These are phyloP conservation scores for Cordyceps militaris DNA, from an alignment of 2,329 filamentous ascomycete genomes.

Conservation along the genomic window DNA sequence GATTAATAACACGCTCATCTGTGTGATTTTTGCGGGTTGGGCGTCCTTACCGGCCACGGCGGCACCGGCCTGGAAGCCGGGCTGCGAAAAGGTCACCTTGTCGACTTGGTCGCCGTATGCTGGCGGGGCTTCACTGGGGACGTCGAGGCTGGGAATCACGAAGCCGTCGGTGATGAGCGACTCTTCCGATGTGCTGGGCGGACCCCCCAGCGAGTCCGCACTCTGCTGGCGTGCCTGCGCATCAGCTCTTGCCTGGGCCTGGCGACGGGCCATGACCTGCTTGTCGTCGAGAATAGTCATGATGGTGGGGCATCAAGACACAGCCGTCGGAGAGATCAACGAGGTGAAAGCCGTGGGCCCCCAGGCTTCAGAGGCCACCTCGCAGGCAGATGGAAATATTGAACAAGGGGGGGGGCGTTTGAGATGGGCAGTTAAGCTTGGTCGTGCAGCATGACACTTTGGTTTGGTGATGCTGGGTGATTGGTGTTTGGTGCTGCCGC, in stretches of 20 bases:
- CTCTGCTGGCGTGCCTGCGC: conserved; percentile 3
- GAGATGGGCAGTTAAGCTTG: not conserved
- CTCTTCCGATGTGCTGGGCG: conserved; percentile 14
- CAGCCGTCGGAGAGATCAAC: not conserved
- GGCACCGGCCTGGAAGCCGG: conserved; percentile 56
- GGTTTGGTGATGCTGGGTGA: not conserved
- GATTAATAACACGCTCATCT: not conserved
- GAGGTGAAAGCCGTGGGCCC: not conserved
- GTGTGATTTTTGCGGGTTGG: too few relatives aligned
- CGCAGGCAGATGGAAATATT: not conserved
- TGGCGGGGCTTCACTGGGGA: conserved; percentile 40
- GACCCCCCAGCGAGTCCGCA: not conserved
- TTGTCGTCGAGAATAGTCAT: conserved; percentile 26
- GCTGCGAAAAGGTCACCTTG: conserved; percentile 52
- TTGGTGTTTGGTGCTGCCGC: not conserved
- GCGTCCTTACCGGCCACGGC: conserved; percentile 42
- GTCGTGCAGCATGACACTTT: not conserved
- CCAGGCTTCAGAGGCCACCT: not conserved
- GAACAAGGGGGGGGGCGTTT: not conserved
- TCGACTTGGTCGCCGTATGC: conserved; percentile 53
- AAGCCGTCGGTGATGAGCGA: conserved; percentile 33
- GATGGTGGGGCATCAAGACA: conserved; percentile 5
- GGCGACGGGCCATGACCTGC: conserved; percentile 17
- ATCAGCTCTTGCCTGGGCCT: conserved; percentile 3
- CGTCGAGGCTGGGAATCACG: conserved; percentile 34